These are phyloP conservation scores for Acer yangbiense DNA, from an alignment of 345 rosid species.

Conservation along the genomic window DNA sequence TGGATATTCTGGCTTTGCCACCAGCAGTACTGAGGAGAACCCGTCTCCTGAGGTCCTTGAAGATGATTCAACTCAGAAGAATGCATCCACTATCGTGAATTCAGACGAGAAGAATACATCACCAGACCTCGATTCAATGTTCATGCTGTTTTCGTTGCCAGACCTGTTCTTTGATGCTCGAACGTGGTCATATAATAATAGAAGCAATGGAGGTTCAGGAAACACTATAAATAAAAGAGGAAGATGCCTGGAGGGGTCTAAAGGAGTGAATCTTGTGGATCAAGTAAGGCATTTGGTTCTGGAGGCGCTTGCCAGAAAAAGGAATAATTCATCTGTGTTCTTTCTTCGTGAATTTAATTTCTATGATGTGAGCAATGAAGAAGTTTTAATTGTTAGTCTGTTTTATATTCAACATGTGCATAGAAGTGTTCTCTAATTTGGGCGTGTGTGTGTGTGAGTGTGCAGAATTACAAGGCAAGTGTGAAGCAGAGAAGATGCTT, in stretches of 20 bases:
- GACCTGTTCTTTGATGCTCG: slow-evolving; percentile 25
- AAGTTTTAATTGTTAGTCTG: neutral
- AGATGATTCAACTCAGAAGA: slow-evolving; percentile 12
- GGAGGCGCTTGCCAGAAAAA: slow-evolving; percentile 47
- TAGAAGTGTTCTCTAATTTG: neutral
- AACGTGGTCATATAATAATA: slow-evolving; percentile 1
- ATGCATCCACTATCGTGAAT: neutral
- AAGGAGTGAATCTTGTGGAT: slow-evolving; percentile 16
- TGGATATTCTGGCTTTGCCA: slow-evolving; percentile 24
- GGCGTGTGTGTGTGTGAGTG: neutral
- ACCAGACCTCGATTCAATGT: neutral
- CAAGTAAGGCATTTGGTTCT: slow-evolving; percentile 53
- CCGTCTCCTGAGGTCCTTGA: slow-evolving; percentile 9
- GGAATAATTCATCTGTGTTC: slow-evolving; percentile 45
- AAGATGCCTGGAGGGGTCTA: neutral
- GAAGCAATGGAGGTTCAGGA: slow-evolving; percentile 11
- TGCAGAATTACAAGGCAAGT: slow-evolving; percentile 51
- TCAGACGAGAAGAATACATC: slow-evolving; percentile 13
- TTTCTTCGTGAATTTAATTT: slow-evolving; percentile 81
- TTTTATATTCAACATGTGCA: neutral
- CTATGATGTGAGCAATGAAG: slow-evolving; percentile 50
- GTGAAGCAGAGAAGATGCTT: slow-evolving; percentile 53
- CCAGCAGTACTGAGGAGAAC: slow-evolving; percentile 11
- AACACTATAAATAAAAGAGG: slow-evolving; percentile 15
- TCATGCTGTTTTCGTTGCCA: slow-evolving; percentile 33